Evolutionary conservation across 345 rosid species (phyloP).

Genomic region (Pistacia integerrima): DNA sequence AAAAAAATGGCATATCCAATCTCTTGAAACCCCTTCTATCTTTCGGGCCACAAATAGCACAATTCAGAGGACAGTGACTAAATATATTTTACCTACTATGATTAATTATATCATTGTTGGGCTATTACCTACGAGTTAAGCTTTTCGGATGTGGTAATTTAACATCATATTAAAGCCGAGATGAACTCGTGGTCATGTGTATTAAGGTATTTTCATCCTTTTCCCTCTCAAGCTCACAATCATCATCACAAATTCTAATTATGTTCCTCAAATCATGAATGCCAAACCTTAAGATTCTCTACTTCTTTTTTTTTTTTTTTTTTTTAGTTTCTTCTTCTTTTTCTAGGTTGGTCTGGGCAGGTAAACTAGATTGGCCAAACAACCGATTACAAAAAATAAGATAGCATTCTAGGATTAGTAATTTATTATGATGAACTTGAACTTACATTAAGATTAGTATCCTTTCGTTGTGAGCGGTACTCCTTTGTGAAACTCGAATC

Average conservation of each 20-base stretch:
- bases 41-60: too few species aligned
- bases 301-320: neutral
- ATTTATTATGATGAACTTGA: neutral
- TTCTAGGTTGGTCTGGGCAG: neutral
- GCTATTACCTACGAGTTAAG: too few species aligned
- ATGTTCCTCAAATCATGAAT: neutral
- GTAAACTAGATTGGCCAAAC: conserved; percentile 8
- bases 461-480: conserved; percentile 75
- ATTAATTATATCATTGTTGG: too few species aligned
- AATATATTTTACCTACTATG: too few species aligned
- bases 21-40: too few species aligned
- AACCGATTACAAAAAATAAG: neutral
- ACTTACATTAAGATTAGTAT: conserved; percentile 78
- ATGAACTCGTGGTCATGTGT: too few species aligned
- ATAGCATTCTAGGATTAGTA: neutral
- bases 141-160: too few species aligned
- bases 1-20: too few species aligned
- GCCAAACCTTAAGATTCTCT: neutral
- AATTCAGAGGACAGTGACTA: too few species aligned
- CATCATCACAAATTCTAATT: neutral
- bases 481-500: conserved; percentile 63
- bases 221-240: neutral
- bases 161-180: too few species aligned
- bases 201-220: too few species aligned
- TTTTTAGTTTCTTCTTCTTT: too few species aligned